Base-by-base conservation (phyloP, 1,284 basidiomycete genomes). In the Ustilago tritici region DNA sequence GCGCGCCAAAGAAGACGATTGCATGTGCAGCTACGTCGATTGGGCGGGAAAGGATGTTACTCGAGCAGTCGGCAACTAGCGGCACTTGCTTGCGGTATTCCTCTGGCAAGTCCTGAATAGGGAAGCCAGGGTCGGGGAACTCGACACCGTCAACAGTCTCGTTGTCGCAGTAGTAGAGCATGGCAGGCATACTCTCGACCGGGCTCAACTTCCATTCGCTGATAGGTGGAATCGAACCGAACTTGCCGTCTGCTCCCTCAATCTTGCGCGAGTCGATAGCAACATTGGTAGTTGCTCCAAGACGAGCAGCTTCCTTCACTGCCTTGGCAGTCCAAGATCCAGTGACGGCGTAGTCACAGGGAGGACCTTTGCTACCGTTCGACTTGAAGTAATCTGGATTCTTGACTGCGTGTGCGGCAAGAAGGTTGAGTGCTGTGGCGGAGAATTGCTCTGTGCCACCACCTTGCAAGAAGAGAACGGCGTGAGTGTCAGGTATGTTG, bases 111-210 rank as follows among this genome's bases (percentile, higher is more conserved):
- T 90, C 88, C 75, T 93, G 89, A 88, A 93, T 94, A 2, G 96
- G 95, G 89, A 98, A 98, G n/a, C 92, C 89, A 5, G 90, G 82
- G 86, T 28, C 90, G 4, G 93, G 89, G 88, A 94, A 98, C 88
- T 99, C 93, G 63, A 96, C 92, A 38, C 97, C 97, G 83, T 98
- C 93, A 68, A 99, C 94, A 3, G 97, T 99, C 89, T 99, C 97
- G 88, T 99, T 99, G 87, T 98, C 96, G 90, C 97, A 99, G 88
- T 98, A 99, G 88, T 97, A 98, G 63, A 98, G 92, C 83, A 95
- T 91, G 10, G 93, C 95, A 1, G 96, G 92, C 84, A 91, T 89
- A 55, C 87, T 85, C 34, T 83, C 80, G 3, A 64, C 46, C 85
- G 79, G 57, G 14, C 93, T 93, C 88, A 97, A 93, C n/a, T 88